Evolutionary conservation across 2,329 filamentous ascomycete species (phyloP).

Genomic region (Raffaelea ambrosiae): DNA sequence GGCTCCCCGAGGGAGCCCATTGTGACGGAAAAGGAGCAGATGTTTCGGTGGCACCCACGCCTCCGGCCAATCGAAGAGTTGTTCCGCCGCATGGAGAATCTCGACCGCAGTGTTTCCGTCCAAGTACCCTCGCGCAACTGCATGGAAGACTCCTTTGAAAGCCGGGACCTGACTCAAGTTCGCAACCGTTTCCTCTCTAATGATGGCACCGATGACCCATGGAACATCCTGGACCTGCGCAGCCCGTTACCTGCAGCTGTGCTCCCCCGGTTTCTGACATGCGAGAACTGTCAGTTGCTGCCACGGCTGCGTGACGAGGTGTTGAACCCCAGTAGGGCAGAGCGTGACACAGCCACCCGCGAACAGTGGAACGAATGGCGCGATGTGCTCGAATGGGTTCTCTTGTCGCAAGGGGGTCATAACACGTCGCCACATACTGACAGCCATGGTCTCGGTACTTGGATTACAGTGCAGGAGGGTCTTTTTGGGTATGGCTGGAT

Average conservation of each 20-base stretch:
- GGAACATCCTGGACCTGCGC: slow-evolving; percentile 21
- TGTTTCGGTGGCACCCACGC: slow-evolving; percentile 15
- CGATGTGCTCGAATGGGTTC: slow-evolving; percentile 22
- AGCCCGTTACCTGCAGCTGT: slow-evolving; percentile 18
- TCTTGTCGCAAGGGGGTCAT: slow-evolving; percentile 24
- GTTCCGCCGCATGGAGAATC: slow-evolving; percentile 19
- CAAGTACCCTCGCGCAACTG: slow-evolving; percentile 19
- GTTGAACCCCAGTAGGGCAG: slow-evolving; percentile 28
- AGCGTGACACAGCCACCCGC: slow-evolving; percentile 17
- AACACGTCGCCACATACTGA: slow-evolving; percentile 25
- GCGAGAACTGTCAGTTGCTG: slow-evolving; percentile 21
- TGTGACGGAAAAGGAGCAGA: slow-evolving; percentile 17
- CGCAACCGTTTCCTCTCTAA: slow-evolving; percentile 15
- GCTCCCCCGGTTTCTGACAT: slow-evolving; percentile 17
- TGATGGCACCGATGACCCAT: slow-evolving; percentile 14
- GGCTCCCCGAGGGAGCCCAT: slow-evolving; percentile 13
- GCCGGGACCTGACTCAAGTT: slow-evolving; percentile 13
- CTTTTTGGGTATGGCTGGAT: slow-evolving; percentile 24
- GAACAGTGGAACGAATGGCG: slow-evolving; percentile 24
- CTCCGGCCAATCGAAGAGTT: slow-evolving; percentile 17
- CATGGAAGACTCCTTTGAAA: slow-evolving; percentile 16
- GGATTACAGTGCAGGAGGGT: slow-evolving; percentile 24
- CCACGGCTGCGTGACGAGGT: slow-evolving; percentile 18
- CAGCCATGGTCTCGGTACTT: slow-evolving; percentile 24
- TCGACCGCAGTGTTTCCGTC: slow-evolving; percentile 17